Evolutionary conservation across 352 stramenopile species (phyloP), one percentile per base, ranked within the genome.

Genomic region (Phytopythium mirpurense): DNA sequence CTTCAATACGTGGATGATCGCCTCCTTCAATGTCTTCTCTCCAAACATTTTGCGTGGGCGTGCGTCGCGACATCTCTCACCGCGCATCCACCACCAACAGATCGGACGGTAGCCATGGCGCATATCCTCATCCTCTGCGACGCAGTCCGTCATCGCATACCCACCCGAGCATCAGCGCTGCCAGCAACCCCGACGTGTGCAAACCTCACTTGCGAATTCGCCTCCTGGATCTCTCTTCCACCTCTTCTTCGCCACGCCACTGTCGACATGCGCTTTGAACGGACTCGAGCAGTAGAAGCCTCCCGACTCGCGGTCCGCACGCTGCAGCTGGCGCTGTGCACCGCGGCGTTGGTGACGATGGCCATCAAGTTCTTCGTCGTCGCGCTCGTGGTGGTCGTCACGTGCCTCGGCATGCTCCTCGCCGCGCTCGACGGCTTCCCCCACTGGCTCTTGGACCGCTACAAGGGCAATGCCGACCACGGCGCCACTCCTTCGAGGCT

Each of bases 351-450:
- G 31, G 47, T 54, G 18, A n/a, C 47, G 9, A 54, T 54, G 34
- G 16, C 34, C 21, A 26, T 35, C 47, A 44, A 54, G 47, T 54
- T 44, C 47, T 54, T 54, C 32, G 47, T 54, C 0, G 24, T 42
- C 47, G 18, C 34, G 21, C 34, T 54, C 31, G 34, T 54, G 31
- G 31, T 44, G 19, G 21, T 54, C 12, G 47, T 18, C 21, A 34
- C 47, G 35, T 44, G 19, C 23, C 9, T 24, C 11, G 47, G 47
- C 47, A 42, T 54, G 31, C n/a, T 42, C 14, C 34, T 44, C 14
- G 47, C 47, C 6, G 47, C 21, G 19, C 10, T 38, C 14, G 47
- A 54, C 34, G 44, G 26, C 7, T 26, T 37, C 5, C 44, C 44
- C 1, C 24, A 37, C 16, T 26, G 44, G 44, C 24, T 36, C 44